Base-by-base conservation (phyloP, 31 red algal species). In the Asparagopsis taxiformis region DNA sequence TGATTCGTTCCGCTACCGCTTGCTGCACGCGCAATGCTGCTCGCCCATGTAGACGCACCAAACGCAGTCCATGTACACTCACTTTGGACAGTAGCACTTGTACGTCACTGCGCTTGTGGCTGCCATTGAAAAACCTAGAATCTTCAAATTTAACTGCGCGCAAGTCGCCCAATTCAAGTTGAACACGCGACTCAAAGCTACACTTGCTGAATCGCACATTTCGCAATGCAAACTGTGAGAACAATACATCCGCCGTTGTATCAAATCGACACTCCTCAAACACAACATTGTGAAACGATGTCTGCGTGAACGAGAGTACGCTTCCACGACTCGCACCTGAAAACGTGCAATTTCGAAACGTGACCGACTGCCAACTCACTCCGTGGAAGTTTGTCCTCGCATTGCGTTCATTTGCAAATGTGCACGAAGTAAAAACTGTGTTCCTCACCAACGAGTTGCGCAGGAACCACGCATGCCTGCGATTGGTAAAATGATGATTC, bases 321-420 rank as follows among this genome's bases (percentile, higher is more conserved):
- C 32, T 9, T n/a, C 35, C 36, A 8, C 50, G 22, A 30, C 52
- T 31, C 21, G 15, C 21, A 53, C 39, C 41, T 52, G 36, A 35
- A 53, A 84, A 84, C 48, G 79, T 74, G 60, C 79, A 74, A 49
- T 70, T 57, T 54, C 63, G 64, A 59, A 84, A 84, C 32, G 58
- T 51, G 43, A 84, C 68, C 43, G 66, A 24, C 51, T 67, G 4
- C 79, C 77, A 81, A 60, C 31, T 59, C 19, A 54, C 61, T 57
- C 46, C 65, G 24, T 59, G 36, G 19, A 81, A 54, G 51, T 65
- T 46, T 21, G 56, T 41, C 33, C 48, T 54, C 9, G 33, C 1
- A 24, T 25, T 24, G 1, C 37, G 10, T 20, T 39, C 39, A 39
- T 68, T 37, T 8, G 25, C 54, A 31, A 81, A 81, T 15, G 49